phyloP scores from a whole-genome alignment of 768 basidiomycete genomes.

The Suillus sp. region DNA sequence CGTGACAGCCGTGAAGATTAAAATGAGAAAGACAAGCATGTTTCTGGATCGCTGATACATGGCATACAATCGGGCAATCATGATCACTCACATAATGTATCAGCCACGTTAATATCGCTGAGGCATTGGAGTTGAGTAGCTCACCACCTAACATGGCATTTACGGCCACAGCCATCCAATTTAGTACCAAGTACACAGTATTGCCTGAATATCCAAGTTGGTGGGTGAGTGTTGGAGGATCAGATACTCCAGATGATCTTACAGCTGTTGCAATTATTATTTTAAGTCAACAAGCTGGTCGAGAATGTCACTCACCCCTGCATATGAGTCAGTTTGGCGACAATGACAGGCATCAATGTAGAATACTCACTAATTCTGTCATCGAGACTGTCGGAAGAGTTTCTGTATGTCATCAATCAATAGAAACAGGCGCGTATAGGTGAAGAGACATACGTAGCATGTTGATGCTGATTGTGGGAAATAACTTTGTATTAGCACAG shows the following conservation, averaged over 20 bases:
- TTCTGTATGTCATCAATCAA: background rate
- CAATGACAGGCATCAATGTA: background rate
- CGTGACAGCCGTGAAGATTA: background rate
- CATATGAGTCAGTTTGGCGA: background rate
- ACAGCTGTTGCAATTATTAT: background rate
- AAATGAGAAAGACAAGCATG: background rate
- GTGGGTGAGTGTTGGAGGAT: background rate
- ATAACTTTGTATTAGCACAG: background rate
- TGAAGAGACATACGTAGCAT: background rate
- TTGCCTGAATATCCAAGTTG: background rate
- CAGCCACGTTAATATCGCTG: background rate
- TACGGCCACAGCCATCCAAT: background rate
- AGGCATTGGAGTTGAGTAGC: background rate
- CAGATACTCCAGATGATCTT: background rate
- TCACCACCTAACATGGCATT: background rate
- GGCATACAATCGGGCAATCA: background rate
- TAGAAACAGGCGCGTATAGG: background rate
- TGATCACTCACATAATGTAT: background rate
- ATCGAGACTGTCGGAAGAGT: background rate
- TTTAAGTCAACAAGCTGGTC: background rate
- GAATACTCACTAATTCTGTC: background rate
- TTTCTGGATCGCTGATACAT: background rate
- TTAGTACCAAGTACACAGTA: background rate
- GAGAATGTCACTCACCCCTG: background rate
- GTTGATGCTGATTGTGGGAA: background rate